Conservation (phyloP, 225 moss, liverwort and hornwort genomes). For the Pleurozium schreberi region DNA sequence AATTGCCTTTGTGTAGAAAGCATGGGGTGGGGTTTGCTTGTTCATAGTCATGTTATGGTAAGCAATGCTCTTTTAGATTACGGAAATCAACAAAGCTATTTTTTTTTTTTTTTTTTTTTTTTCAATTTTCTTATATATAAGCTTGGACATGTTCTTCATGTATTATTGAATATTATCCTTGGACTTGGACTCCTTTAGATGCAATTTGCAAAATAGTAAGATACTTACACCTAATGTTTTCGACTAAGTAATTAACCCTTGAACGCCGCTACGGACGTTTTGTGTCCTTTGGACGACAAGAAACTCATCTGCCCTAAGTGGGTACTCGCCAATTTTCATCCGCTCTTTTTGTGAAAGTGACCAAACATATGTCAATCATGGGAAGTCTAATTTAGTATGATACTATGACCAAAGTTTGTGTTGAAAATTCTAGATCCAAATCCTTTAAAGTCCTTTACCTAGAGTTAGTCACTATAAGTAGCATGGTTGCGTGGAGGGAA, state of each 20-base stretch:
- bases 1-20: neutral
- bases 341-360: too few relatives aligned
- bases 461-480: rapidly evolving
- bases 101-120: too few relatives aligned
- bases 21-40: rapidly evolving
- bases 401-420: neutral
- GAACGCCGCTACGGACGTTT: too few relatives aligned
- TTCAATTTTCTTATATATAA: neutral
- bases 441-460: neutral
- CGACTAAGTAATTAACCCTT: too few relatives aligned
- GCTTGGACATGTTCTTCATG: neutral
- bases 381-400: neutral
- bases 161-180: neutral
- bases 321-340: too few relatives aligned
- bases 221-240: too few relatives aligned
- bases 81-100: neutral
- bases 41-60: neutral
- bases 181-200: neutral
- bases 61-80: neutral
- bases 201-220: neutral
- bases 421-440: neutral
- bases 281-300: too few relatives aligned
- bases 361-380: too few relatives aligned
- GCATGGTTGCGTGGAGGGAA: rapidly evolving
- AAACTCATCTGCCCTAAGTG: too few relatives aligned